These are phyloP conservation scores for Blastobotrys aristatus DNA, from an alignment of 1,139 yeast genomes.

Conservation along the genomic window DNA sequence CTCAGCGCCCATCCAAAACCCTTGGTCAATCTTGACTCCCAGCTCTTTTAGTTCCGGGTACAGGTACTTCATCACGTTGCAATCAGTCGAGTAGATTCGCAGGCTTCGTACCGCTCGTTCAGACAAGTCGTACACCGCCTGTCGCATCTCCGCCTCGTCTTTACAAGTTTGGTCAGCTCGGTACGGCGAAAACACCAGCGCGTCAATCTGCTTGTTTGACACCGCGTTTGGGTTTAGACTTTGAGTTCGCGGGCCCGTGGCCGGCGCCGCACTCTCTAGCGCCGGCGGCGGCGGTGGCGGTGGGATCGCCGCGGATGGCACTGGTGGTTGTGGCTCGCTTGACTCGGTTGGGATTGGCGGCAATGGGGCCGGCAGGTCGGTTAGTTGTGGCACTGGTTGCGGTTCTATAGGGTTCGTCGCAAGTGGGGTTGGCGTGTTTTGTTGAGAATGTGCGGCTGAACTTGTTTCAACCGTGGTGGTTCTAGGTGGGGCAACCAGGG, in stretches of 20 bases:
- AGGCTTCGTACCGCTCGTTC: conserved; percentile 58
- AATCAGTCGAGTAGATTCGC: conserved; percentile 83
- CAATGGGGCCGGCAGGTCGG: background rate
- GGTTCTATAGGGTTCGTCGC: no score
- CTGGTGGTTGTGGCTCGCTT: background rate
- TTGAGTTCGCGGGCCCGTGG: background rate
- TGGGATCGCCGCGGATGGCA: background rate
- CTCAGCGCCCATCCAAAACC: conserved; percentile 62
- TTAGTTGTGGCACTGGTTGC: background rate
- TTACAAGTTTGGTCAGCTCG: conserved; percentile 65
- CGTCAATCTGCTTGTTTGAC: conserved; percentile 20
- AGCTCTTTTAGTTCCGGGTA: conserved; percentile 54
- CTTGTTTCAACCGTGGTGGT: background rate
- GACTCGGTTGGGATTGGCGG: conserved; percentile 1
- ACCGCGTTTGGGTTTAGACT: conserved; percentile 6
- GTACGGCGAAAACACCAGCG: conserved; percentile 79
- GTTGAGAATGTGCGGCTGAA: background rate
- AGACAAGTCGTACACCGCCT: conserved; percentile 56
- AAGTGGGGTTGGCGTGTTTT: no score
- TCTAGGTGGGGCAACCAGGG: background rate
- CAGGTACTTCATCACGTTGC: conserved; percentile 61
- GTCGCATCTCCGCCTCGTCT: conserved; percentile 44
- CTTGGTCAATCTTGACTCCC: conserved; percentile 77
- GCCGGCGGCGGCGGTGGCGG: background rate
- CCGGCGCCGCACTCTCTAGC: background rate